Conservation (phyloP, 805 yeast genomes). For the Starmerella bombicola region DNA sequence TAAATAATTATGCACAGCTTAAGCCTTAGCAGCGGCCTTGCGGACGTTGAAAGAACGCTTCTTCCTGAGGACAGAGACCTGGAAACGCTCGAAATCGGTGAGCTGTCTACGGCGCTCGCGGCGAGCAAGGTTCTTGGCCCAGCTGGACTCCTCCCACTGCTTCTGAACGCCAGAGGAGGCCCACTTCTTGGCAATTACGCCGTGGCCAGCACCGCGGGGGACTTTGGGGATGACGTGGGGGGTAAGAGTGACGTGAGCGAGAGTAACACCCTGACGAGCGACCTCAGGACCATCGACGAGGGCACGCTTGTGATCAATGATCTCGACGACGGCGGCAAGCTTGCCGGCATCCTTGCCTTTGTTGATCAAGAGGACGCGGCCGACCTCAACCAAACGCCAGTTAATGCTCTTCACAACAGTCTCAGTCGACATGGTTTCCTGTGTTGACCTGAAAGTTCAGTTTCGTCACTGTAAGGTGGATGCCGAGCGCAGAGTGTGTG, state of each 20-base stretch:
- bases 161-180: conserved; percentile 73
- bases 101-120: conserved; percentile 86
- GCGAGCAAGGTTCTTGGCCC: conserved; percentile 98
- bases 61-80: conserved; percentile 92
- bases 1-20: conserved; percentile 15
- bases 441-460: conserved; percentile 2
- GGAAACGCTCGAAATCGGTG: conserved; percentile 98
- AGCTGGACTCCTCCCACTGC: conserved; percentile 85
- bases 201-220: conserved; percentile 91
- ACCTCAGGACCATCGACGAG: conserved; percentile 95
- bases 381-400: conserved; percentile 99
- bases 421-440: conserved; percentile 44
- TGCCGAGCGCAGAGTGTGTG: not conserved
- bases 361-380: conserved; percentile 93
- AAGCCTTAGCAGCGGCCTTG: conserved; percentile 93
- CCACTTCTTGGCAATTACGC: conserved; percentile 84
- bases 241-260: conserved; percentile 83
- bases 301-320: conserved; percentile 98
- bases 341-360: conserved; percentile 60
- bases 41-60: conserved; percentile 91
- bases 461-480: conserved; percentile 1
- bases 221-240: conserved; percentile 73
- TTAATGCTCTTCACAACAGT: conserved; percentile 85
- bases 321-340: conserved; percentile 95
- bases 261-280: conserved; percentile 81